These are phyloP conservation scores for Collybiopsis confluens DNA, from an alignment of 768 basidiomycete genomes.

Conservation along the genomic window DNA sequence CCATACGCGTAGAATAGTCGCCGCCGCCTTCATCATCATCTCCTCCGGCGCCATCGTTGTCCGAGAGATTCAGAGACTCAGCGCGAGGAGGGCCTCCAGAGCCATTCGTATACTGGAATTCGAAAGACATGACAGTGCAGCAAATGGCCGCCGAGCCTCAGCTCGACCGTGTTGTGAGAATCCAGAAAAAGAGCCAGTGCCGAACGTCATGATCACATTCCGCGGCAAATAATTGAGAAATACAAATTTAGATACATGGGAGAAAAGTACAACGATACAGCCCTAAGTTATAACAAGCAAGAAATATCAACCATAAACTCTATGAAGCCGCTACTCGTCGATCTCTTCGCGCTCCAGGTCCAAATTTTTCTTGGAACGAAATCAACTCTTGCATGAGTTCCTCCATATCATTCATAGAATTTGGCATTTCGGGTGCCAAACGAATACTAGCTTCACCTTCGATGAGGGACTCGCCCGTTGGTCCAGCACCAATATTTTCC, in stretches of 20 bases:
- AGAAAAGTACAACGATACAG: not conserved
- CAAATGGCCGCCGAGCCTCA: not conserved
- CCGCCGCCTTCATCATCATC: constrained; percentile 41
- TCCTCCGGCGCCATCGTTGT: constrained; percentile 31
- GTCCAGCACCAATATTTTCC: constrained; percentile 22
- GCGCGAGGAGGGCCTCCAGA: not conserved
- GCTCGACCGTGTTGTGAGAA: not conserved
- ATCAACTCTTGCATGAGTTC: constrained; percentile 89
- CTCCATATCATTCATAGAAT: constrained; percentile 76
- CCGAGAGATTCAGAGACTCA: constrained; percentile 28
- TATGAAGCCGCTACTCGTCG: constrained; percentile 33
- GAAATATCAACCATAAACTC: not conserved
- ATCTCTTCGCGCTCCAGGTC: constrained; percentile 50
- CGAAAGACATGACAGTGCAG: not conserved
- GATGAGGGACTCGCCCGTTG: no score
- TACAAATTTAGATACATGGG: constrained; percentile 1
- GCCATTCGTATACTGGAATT: not conserved
- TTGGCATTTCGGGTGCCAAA: not conserved
- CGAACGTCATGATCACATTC: no score
- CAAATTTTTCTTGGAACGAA: constrained; percentile 83
- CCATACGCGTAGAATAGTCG: constrained; percentile 67
- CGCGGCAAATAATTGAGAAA: not conserved
- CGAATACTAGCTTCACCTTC: not conserved
- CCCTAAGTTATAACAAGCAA: not conserved
- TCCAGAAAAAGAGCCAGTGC: not conserved